Evolutionary conservation across 2,329 filamentous ascomycete species (phyloP).

Genomic region (Phaeosphaeriaceae sp.): DNA sequence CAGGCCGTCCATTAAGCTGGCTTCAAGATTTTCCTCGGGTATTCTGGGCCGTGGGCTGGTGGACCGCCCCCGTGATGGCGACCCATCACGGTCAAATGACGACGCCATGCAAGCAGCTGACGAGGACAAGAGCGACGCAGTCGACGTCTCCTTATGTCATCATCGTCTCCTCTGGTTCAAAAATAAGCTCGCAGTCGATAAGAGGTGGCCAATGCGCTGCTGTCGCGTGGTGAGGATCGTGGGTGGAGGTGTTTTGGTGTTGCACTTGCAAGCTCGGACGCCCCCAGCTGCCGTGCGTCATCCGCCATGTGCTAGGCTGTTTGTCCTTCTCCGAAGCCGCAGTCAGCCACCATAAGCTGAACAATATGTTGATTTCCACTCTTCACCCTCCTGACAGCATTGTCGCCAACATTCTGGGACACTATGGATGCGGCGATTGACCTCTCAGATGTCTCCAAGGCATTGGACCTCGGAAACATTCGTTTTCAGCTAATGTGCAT

Average conservation of each 20-base stretch:
- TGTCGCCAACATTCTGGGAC: background rate
- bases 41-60: slow-evolving; percentile 40
- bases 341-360: slow-evolving; percentile 3
- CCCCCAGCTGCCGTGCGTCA: slow-evolving; percentile 27
- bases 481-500: slow-evolving; percentile 92
- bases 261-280: slow-evolving; percentile 16
- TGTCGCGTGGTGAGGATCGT: slow-evolving; percentile 10
- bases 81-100: slow-evolving; percentile 36
- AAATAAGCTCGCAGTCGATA: background rate
- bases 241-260: slow-evolving; percentile 10
- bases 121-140: slow-evolving; percentile 6
- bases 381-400: slow-evolving; percentile 3
- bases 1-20: slow-evolving; percentile 40
- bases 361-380: slow-evolving; percentile 14
- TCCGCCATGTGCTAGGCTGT: slow-evolving; percentile 16
- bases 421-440: slow-evolving; percentile 91
- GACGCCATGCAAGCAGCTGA: slow-evolving; percentile 36
- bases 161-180: slow-evolving; percentile 9
- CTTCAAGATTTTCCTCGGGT: slow-evolving; percentile 38
- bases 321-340: slow-evolving; percentile 2
- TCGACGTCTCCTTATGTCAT: slow-evolving; percentile 13
- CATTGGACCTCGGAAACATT: slow-evolving; percentile 89
- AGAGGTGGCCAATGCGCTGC: slow-evolving; percentile 6
- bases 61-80: slow-evolving; percentile 39
- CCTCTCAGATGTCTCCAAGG: slow-evolving; percentile 82